These are phyloP conservation scores for Vaccinium macrocarpon DNA, from an alignment of 148 eudicot species.

Conservation along the genomic window DNA sequence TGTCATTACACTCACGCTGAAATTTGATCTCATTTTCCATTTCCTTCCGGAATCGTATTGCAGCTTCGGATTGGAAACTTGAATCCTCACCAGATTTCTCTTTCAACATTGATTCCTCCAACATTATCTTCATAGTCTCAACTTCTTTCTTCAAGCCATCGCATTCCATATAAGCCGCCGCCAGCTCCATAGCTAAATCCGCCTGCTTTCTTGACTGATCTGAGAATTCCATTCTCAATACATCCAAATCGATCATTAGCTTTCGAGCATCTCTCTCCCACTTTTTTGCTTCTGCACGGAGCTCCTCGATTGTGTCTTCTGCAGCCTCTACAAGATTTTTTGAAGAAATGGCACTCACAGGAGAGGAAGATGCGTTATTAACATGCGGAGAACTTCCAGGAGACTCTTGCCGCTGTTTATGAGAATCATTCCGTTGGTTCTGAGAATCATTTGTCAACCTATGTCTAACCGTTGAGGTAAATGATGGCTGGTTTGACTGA, in stretches of 20 bases:
- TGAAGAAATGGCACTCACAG: conserved; percentile 45
- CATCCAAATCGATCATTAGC: conserved; percentile 57
- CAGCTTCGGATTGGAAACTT: conserved; percentile 33
- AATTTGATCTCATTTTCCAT: conserved; percentile 64
- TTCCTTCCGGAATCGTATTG: conserved; percentile 46
- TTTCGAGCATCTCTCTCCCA: conserved; percentile 84
- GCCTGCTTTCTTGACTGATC: conserved; percentile 58
- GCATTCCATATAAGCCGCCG: conserved; percentile 54
- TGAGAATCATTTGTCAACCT: conserved; percentile 16
- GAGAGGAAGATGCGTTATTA: conserved; percentile 32
- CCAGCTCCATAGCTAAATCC: conserved; percentile 60
- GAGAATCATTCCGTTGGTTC: conserved; percentile 16
- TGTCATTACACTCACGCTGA: conserved; percentile 54
- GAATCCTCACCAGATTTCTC: conserved; percentile 30
- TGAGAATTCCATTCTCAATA: conserved; percentile 48
- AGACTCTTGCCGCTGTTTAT: conserved; percentile 17
- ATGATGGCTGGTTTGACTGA: conserved; percentile 34
- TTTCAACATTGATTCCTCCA: conserved; percentile 41
- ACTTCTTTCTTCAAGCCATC: conserved; percentile 59
- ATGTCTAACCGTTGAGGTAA: conserved; percentile 28
- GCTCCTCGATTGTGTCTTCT: conserved; percentile 69
- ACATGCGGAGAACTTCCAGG: conserved; percentile 21
- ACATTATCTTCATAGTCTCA: conserved; percentile 39
- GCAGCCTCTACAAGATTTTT: conserved; percentile 68
- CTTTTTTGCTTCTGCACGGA: conserved; percentile 63